A percentile compares a stretch with the other conserved stretches of the same genome.
Evolutionary conservation across 805 yeast species (phyloP).

Genomic region (Maudiozyma saulgeensis): DNA sequence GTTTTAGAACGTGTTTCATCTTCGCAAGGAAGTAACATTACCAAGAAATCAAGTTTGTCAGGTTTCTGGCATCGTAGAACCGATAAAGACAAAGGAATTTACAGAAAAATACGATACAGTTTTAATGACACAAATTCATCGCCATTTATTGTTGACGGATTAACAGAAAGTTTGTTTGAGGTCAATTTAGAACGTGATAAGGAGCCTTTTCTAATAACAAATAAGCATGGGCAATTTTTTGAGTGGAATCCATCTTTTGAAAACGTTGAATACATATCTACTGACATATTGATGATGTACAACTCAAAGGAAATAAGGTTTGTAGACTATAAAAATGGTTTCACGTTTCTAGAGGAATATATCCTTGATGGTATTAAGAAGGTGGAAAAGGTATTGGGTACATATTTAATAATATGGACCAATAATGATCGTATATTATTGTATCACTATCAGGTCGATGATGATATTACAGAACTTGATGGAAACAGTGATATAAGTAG

Average conservation of each 20-base stretch:
- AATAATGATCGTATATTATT: slow-evolving; percentile 11
- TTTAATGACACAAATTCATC: slow-evolving; percentile 3
- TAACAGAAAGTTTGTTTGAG: slow-evolving; percentile 11
- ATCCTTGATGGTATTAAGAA: slow-evolving; percentile 18
- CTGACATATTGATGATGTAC: slow-evolving; percentile 14
- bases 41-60: slow-evolving; percentile 14
- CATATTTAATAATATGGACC: slow-evolving; percentile 19
- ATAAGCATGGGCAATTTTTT: slow-evolving; percentile 13
- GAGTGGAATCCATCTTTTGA: slow-evolving; percentile 13
- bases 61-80: slow-evolving; percentile 14
- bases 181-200: slow-evolving; percentile 4
- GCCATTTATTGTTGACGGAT: slow-evolving; percentile 13
- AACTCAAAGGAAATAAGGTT: slow-evolving; percentile 12
- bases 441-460: slow-evolving; percentile 20
- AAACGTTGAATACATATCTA: slow-evolving; percentile 12
- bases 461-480: slow-evolving; percentile 2
- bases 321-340: slow-evolving; percentile 23
- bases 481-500: not conserved
- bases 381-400: slow-evolving; percentile 10
- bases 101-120: slow-evolving; percentile 7
- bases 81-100: not conserved
- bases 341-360: slow-evolving; percentile 14
- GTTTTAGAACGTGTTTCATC: slow-evolving; percentile 1
- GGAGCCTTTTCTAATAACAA: slow-evolving; percentile 8
- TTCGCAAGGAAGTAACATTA: slow-evolving; percentile 6